Evolutionary conservation across 164 flowering plant species (phyloP), one percentile per base, ranked within the genome.

Genomic region (Santalum album): DNA sequence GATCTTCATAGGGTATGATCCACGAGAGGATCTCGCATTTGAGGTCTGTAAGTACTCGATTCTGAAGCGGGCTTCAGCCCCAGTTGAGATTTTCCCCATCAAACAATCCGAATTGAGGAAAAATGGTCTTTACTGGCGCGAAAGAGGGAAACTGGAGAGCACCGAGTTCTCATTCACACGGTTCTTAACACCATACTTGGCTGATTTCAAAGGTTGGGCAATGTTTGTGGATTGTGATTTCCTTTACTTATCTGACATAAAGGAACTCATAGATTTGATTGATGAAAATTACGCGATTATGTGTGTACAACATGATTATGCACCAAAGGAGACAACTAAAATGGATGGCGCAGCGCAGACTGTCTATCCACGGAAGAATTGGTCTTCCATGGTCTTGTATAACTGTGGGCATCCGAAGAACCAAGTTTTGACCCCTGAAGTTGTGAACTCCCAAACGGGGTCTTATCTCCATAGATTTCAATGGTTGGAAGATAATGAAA

Each of bases 251-350:
- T 72, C 71, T n/a, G 98, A 91, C 56, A 72, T 91, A 24, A 84
- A 86, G 71, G 83, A 88, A 59, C 55, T 91, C 40, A 66, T 54
- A 0, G 87, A 81, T n/a, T 54, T 88, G 67, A 68, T 83, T 25
- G 95, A 91, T 58, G 90, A 91, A 2, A 79, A 72, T 45, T 86
- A 69, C 49, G 98, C 98, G 0, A 47, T 88, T 1, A 86, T 88
- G 98, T 88, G 98, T 49, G 98, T 91, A 36, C 92, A 88, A n/a
- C 96, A 88, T 67, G 98, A 91, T 59, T 91, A 91, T 49, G 61
- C 90, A 0, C 98, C 98, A 0, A 91, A 86, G 49, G 98, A 91
- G 68, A 78, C 74, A 15, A 84, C 95, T 0, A 91, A 91, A 63
- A 88, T 91, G 96, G 98, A 91, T 51, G 98, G 98, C 0, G 94